Evolutionary conservation across 129 eudicot species (phyloP).

Genomic region (Helichrysum umbraculigerum): DNA sequence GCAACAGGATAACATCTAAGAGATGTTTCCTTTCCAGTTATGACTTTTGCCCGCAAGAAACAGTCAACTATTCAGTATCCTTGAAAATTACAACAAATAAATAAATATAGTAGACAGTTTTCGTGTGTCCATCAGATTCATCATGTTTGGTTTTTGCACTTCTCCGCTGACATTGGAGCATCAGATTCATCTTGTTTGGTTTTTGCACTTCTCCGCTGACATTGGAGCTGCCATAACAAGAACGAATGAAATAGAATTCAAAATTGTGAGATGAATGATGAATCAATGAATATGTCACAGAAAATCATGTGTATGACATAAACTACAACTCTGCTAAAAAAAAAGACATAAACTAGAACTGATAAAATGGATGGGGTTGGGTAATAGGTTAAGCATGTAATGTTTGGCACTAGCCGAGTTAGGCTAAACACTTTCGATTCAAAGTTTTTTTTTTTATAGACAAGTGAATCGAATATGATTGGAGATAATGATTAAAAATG

Average conservation of each 20-base stretch:
- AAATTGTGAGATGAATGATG: neutral
- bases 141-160: conserved; percentile 38
- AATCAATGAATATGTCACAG: conserved; percentile 1
- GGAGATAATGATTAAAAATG: neutral
- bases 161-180: conserved; percentile 78
- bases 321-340: neutral
- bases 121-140: conserved; percentile 30
- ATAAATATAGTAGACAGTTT: conserved; percentile 10
- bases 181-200: conserved; percentile 5
- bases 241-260: conserved; percentile 11
- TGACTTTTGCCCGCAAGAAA: conserved; percentile 21
- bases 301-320: neutral
- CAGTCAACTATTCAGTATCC: conserved; percentile 16
- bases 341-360: neutral
- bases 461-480: neutral
- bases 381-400: neutral
- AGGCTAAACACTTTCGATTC: neutral
- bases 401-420: neutral
- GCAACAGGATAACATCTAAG: conserved; percentile 32
- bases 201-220: conserved; percentile 61
- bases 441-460: neutral
- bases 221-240: conserved; percentile 61
- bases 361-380: neutral
- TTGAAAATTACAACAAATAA: conserved; percentile 17
- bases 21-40: conserved; percentile 36